Base-by-base conservation (phyloP, 768 basidiomycete species). In the Hemileccinum impolitum region DNA sequence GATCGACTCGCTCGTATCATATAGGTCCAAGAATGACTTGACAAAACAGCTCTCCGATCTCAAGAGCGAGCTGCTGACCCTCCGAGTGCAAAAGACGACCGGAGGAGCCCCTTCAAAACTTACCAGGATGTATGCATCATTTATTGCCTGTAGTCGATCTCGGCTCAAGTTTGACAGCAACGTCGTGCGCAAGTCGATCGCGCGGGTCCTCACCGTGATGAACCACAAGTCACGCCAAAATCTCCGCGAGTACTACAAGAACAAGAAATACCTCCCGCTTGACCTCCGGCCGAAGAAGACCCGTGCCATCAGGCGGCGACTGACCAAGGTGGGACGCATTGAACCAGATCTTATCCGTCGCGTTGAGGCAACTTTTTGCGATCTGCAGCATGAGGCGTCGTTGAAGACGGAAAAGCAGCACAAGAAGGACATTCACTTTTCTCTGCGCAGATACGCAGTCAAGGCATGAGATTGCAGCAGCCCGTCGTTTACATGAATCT, bases 251-350 rank as follows among this genome's bases (percentile, higher is more conserved):
- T 93, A 85, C 79, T 97, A 97, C 90, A 95, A 95, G 81, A 75
- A 78, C 71, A 95, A 95, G 84, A 94, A 91, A 69, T 90, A 90
- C 75, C 76, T 90, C 57, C 96, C 96, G 55, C 92, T 98, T 59
- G 96, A 99, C 79, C 87, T 99, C 67, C 90, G 96, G 58, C 72
- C 84, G 57, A 99, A 98, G 87, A 94, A 87, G 85, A 99, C 96
- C 55, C 88, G 96, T 61, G 96, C 96, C 36, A 97, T 99, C 79
- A 84, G 96, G 69, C 81, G 94, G 74, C 83, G 93, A 69, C 72
- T 99, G 74, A 93, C 92, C 60, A 85, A 87, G 77, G 92, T 91
- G 52, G 49, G 83, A 66, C 11, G 15, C 13, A 4, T n/a, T 5
- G 15, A 23, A 43, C 19, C 44, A 25, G 30, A 45, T 40, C 18